Percentiles rank a stretch among this genome's conserved stretches.
phyloP scores from a whole-genome alignment of 345 rosid genomes.

The Fremontodendron californicum region DNA sequence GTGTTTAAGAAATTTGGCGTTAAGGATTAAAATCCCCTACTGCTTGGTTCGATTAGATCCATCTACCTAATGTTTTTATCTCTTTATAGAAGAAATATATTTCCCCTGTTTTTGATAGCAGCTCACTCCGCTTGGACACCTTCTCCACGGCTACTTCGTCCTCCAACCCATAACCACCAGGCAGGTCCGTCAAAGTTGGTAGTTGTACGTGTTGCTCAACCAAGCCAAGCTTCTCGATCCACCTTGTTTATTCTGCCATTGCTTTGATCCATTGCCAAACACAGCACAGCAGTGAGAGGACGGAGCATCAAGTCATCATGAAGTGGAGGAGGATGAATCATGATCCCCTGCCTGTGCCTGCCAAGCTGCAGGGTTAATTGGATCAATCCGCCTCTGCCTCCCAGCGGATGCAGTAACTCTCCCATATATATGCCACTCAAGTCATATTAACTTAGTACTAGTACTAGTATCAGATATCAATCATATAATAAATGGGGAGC shows the following conservation, averaged over 20 bases:
- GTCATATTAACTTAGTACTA: too few species aligned
- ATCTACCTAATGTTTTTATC: neutral
- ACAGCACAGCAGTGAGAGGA: slow-evolving; percentile 31
- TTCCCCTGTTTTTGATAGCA: slow-evolving; percentile 6
- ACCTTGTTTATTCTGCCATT: slow-evolving; percentile 38
- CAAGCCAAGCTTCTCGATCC: slow-evolving; percentile 43
- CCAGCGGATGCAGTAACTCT: slow-evolving; percentile 31
- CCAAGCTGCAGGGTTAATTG: neutral
- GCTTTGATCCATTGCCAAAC: slow-evolving; percentile 35
- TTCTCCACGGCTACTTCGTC: slow-evolving; percentile 31
- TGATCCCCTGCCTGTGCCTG: too few species aligned
- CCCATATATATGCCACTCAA: slow-evolving; percentile 2
- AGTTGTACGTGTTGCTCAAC: neutral
- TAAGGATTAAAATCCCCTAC: neutral
- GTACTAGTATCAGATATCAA: too few species aligned
- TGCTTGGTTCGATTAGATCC: neutral
- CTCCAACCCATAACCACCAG: slow-evolving; percentile 11
- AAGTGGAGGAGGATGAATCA: neutral
- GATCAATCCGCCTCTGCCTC: slow-evolving; percentile 19
- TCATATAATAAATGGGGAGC: too few species aligned
- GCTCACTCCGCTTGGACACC: slow-evolving; percentile 20
- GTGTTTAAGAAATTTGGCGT: slow-evolving; percentile 50
- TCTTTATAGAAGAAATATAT: neutral
- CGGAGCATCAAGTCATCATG: slow-evolving; percentile 32
- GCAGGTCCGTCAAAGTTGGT: slow-evolving; percentile 10